Percentiles rank a stretch among this genome's conserved stretches.
Evolutionary conservation across 2,329 filamentous ascomycete species (phyloP).

Genomic region (Ophiocordyceps australis): DNA sequence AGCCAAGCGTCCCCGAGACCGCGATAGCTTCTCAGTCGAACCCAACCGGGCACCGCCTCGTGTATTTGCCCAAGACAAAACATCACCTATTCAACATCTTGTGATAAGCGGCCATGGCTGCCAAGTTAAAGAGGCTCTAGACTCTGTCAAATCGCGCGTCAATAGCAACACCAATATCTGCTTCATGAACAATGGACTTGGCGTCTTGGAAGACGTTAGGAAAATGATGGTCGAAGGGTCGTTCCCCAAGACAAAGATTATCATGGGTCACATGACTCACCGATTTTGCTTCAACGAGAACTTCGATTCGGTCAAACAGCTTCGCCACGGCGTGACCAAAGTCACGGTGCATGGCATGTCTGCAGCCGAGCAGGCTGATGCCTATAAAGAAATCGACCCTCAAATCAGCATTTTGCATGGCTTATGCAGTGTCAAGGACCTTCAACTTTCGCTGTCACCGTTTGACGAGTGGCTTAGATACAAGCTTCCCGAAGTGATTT

Average conservation of each 20-base stretch:
- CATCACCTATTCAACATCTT: constrained; percentile 47
- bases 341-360: constrained; percentile 9
- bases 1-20: constrained; percentile 4
- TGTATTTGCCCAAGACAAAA: constrained; percentile 8
- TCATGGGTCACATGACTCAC: constrained; percentile 46
- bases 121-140: constrained; percentile 35
- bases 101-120: constrained; percentile 45
- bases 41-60: constrained; percentile 5
- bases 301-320: constrained; percentile 18
- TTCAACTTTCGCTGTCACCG: constrained; percentile 6
- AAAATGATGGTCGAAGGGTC: constrained; percentile 50
- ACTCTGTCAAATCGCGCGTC: constrained; percentile 46
- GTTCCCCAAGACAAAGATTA: constrained; percentile 50
- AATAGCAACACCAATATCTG: constrained; percentile 51
- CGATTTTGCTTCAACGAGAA: constrained; percentile 22
- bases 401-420: no score
- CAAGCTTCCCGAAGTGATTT: constrained; percentile 64
- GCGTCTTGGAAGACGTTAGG: constrained; percentile 64
- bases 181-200: constrained; percentile 68
- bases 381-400: constrained; percentile 6
- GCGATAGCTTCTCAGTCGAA: constrained; percentile 5
- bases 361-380: constrained; percentile 1
- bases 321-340: constrained; percentile 12
- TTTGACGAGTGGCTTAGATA: constrained; percentile 38
- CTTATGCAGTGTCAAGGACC: constrained; percentile 6